Base-by-base conservation (phyloP, 495 filamentous ascomycete species). In the Penicillium chermesinum region DNA sequence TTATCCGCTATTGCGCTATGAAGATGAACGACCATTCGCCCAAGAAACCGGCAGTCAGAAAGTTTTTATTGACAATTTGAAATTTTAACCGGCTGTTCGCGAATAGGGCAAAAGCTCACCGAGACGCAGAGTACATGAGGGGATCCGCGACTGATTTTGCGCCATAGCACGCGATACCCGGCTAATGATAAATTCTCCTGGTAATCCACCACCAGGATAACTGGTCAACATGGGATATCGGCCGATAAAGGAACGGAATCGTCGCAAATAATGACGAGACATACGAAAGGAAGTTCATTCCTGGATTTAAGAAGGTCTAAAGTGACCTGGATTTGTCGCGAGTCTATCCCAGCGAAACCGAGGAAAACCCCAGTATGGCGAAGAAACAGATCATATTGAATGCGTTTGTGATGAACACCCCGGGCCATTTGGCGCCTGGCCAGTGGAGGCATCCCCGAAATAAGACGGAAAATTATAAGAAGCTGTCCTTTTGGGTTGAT, bases 311-410 rank as follows among this genome's bases (percentile, higher is more conserved):
- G 25, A 30, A 5, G 4, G 25, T 4, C 25, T 4, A 5, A n/a
- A n/a, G n/a, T n/a, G n/a, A n/a, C n/a, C n/a, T n/a, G n/a, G n/a
- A n/a, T n/a, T n/a, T n/a, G n/a, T n/a, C n/a, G n/a, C n/a, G n/a
- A n/a, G n/a, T n/a, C n/a, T n/a, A n/a, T n/a, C n/a, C n/a, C n/a
- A n/a, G n/a, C n/a, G n/a, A n/a, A n/a, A n/a, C n/a, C n/a, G n/a
- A n/a, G n/a, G n/a, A n/a, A n/a, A n/a, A n/a, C n/a, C n/a, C n/a
- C n/a, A n/a, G n/a, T n/a, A n/a, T n/a, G n/a, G n/a, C n/a, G n/a
- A n/a, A 68, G 22, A 80, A 80, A 55, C 69, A 74, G 40, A 61
- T 80, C 37, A 75, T 80, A 36, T 64, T 81, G 53, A 82, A 82
- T 58, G 78, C 79, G 25, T 82, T 82, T 58, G 74, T 75, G 7